phyloP scores from a whole-genome alignment of 2,329 filamentous ascomycete genomes.

The Fusarium camptoceras region DNA sequence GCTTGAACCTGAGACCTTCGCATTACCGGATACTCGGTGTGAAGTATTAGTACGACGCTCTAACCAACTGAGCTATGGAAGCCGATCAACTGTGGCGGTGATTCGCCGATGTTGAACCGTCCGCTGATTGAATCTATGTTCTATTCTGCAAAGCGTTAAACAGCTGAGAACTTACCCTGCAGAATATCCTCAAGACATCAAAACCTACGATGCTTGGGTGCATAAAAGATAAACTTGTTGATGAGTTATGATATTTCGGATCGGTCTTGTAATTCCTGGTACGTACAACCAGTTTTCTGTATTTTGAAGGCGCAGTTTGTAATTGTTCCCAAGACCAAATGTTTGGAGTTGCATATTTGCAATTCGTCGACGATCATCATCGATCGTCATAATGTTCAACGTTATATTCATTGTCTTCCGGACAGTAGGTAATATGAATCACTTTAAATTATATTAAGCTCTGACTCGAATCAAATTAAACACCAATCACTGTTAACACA shows the following conservation, averaged over 20 bases:
- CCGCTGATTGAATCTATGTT: fast-evolving
- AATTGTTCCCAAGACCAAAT: neutral
- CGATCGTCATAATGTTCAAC: neutral
- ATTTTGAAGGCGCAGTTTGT: neutral
- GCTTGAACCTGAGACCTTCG: conserved; percentile 49
- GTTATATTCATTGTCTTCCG: fast-evolving
- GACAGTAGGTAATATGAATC: fast-evolving
- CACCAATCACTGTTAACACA: neutral
- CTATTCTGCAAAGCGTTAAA: fast-evolving
- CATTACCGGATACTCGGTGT: conserved; percentile 38
- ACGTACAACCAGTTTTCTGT: neutral
- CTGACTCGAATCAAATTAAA: neutral
- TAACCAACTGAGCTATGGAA: conserved; percentile 50
- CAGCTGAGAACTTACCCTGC: neutral
- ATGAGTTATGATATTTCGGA: neutral
- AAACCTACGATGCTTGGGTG: neutral
- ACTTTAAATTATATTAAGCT: neutral
- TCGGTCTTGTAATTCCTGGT: neutral
- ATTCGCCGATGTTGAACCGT: neutral
- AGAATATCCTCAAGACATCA: neutral
- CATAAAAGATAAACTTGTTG: neutral
- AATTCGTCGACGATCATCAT: fast-evolving
- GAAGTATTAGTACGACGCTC: conserved; percentile 48
- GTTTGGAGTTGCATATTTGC: fast-evolving
- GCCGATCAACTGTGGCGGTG: conserved; percentile 34